These are phyloP conservation scores for Candida smagusa DNA, from an alignment of 1,139 yeast genomes.

Conservation along the genomic window DNA sequence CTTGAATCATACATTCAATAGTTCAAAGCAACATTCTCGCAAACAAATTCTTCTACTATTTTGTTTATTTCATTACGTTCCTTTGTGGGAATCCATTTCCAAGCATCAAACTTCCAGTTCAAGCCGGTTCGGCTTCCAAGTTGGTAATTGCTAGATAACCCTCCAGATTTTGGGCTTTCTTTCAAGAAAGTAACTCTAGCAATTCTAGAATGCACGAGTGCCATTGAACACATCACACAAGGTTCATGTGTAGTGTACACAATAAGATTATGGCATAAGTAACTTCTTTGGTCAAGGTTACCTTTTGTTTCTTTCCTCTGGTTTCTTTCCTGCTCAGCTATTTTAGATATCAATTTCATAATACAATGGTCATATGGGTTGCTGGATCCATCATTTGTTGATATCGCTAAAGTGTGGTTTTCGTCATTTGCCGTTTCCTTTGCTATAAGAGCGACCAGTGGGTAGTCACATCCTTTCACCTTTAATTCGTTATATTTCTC, in stretches of 20 bases:
- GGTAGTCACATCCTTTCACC: conserved; percentile 1
- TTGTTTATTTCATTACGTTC: conserved; percentile 15
- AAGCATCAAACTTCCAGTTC: conserved; percentile 80
- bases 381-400: conserved; percentile 17
- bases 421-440: conserved; percentile 10
- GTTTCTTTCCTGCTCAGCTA: conserved; percentile 49
- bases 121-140: conserved; percentile 69
- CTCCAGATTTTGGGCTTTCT: conserved; percentile 33
- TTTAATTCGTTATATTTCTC: conserved; percentile 8
- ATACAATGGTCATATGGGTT: conserved; percentile 69
- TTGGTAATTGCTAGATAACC: conserved; percentile 65
- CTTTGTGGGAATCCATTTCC: conserved; percentile 53
- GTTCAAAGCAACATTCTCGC: conserved; percentile 1
- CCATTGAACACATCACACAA: conserved; percentile 97
- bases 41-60: conserved; percentile 12
- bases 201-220: conserved; percentile 85
- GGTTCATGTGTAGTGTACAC: conserved; percentile 95
- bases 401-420: conserved; percentile 19
- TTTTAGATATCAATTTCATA: conserved; percentile 63
- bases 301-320: conserved; percentile 19
- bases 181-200: conserved; percentile 62
- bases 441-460: conserved; percentile 25
- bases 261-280: conserved; percentile 72
- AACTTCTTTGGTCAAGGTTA: conserved; percentile 25
- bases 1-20: conserved; percentile 6